Base-by-base conservation (phyloP, 345 rosid genomes). In the Odontarrhena argentea region DNA sequence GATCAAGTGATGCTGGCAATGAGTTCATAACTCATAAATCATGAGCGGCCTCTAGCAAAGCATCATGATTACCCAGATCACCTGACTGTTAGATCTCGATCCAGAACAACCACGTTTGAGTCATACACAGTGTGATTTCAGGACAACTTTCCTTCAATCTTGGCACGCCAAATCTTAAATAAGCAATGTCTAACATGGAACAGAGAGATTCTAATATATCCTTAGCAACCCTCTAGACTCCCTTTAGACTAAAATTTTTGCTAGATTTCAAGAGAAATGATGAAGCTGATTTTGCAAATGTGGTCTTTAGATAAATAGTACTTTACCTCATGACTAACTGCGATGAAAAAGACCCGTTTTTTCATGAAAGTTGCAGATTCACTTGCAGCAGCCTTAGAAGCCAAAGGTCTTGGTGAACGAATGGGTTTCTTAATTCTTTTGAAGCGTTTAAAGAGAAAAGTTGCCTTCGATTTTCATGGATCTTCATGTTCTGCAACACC, bases 381-480 rank as follows among this genome's bases (percentile, higher is more conserved):
- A 74, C 67, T 77, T 55, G 78, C 69, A 54, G 78, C 63, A 65
- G 84, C 49, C 80, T 76, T 84, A 49, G 84, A 62, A 63, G 94
- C 85, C 55, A 89, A 81, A 61, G 91, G 94, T 8, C 86, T 60
- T 89, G 96, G 14, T 91, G 89, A 50, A 81, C 81, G 38, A 87
- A 89, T 32, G 94, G 94, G 77, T 89, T 89, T 69, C 84, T 24
- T 47, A 84, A 56, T 56, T 89, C 91, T 53, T 89, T 89, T 22
- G 89, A 80, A 58, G 93, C 70, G 70, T 70, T 61, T 11, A 89
- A 82, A 48, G 96, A 87, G 78, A 89, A 87, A 53, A 84, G 68
- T 64, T 89, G 91, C 76, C 96, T 87, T 71, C 94, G 71, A 65
- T 75, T 87, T 66, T 89, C 96, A 69, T 87, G 94, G 69, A 84